Evolutionary conservation across 257 asterid species (phyloP).

Genomic region (Apocynum venetum): DNA sequence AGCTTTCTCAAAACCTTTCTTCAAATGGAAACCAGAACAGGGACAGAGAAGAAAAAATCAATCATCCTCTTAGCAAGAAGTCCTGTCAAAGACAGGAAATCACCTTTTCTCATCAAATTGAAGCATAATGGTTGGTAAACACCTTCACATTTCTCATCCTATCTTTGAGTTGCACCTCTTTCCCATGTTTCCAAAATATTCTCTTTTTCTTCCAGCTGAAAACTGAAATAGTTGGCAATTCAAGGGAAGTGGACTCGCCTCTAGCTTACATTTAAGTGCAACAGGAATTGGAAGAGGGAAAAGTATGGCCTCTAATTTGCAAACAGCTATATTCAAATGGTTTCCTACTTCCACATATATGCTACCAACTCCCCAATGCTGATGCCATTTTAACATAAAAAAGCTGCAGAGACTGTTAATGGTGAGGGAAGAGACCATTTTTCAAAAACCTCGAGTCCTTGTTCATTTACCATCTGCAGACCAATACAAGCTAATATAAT

Average conservation of each 20-base stretch:
- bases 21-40: no score
- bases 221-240: not conserved
- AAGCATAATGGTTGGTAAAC: not conserved
- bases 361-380: not conserved
- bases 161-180: not conserved
- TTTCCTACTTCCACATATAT: not conserved
- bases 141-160: not conserved
- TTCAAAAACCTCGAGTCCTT: not conserved
- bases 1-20: no score
- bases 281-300: not conserved
- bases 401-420: not conserved
- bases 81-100: no score
- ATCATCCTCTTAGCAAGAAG: no score
- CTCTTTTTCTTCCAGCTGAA: not conserved
- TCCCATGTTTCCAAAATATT: not conserved
- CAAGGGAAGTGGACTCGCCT: not conserved
- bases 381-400: not conserved
- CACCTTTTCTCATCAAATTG: no score
- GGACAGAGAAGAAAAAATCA: no score
- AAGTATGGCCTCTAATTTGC: not conserved
- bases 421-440: not conserved
- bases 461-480: not conserved
- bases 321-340: not conserved
- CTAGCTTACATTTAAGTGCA: not conserved
- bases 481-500: not conserved